Evolutionary conservation across 2,329 filamentous ascomycete genomes (phyloP).

Genomic region (Colletotrichum spinosum): DNA sequence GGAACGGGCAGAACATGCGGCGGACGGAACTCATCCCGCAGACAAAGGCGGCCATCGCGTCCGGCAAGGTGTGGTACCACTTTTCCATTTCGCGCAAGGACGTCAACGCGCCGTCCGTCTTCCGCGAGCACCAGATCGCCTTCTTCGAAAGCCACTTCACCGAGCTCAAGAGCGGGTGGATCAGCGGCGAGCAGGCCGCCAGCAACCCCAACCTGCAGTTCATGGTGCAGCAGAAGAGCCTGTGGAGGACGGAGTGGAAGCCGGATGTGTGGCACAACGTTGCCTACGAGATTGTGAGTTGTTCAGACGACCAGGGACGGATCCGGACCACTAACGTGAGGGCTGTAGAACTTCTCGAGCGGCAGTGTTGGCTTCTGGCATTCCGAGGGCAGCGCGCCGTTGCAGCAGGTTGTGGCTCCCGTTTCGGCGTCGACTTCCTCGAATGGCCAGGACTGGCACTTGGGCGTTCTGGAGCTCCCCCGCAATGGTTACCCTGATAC

Average conservation of each 20-base stretch:
- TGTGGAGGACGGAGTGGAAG: constrained; percentile 73
- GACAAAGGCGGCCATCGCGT: constrained; percentile 72
- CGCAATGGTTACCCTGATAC: constrained; percentile 64
- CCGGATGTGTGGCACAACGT: constrained; percentile 80
- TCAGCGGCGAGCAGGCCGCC: constrained; percentile 58
- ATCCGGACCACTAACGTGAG: background rate
- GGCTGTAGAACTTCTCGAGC: constrained; percentile 64
- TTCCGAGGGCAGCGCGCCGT: constrained; percentile 69
- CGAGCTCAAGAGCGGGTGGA: constrained; percentile 77
- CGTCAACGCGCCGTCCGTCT: constrained; percentile 69
- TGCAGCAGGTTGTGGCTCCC: constrained; percentile 69
- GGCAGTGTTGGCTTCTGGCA: constrained; percentile 77
- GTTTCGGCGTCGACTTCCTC: constrained; percentile 70
- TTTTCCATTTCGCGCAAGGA: constrained; percentile 73
- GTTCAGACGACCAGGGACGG: background rate
- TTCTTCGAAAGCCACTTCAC: constrained; percentile 80
- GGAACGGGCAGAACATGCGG: constrained; percentile 80
- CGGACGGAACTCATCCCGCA: constrained; percentile 80
- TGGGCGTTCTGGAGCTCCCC: constrained; percentile 76
- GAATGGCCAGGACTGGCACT: constrained; percentile 79
- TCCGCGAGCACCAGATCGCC: constrained; percentile 74
- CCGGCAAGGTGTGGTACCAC: constrained; percentile 78
- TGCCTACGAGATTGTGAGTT: constrained; percentile 73
- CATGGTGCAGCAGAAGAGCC: constrained; percentile 68
- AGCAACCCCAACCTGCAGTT: constrained; percentile 69